Conservation (phyloP, 345 rosid genomes). For the Citrus trifoliata region DNA sequence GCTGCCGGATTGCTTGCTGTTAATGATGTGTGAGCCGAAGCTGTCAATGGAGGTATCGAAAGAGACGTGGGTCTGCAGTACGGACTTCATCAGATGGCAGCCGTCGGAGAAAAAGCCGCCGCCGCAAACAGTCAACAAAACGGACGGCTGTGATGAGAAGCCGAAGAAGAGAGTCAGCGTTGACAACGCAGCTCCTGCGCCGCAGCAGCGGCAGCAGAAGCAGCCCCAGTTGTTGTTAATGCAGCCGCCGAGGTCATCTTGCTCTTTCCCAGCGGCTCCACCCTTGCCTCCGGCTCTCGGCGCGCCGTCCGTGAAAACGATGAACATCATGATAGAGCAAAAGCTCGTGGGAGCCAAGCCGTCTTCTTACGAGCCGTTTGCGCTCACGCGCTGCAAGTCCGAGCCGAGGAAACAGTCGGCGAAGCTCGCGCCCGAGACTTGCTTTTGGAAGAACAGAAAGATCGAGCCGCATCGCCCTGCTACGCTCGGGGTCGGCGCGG, state of each 20-base stretch:
- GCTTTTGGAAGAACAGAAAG: slow-evolving; percentile 91
- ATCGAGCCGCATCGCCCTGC: slow-evolving; percentile 74
- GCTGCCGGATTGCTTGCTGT: slow-evolving; percentile 77
- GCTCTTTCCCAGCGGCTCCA: slow-evolving; percentile 73
- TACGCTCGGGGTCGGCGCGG: slow-evolving; percentile 60
- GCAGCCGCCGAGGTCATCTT: slow-evolving; percentile 77
- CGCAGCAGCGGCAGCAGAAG: slow-evolving; percentile 21
- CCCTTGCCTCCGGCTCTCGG: slow-evolving; percentile 23
- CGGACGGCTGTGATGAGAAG: slow-evolving; percentile 32
- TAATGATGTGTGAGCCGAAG: slow-evolving; percentile 98
- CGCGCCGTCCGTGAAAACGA: slow-evolving; percentile 22
- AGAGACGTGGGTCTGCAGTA: slow-evolving; percentile 93
- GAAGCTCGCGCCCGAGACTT: slow-evolving; percentile 67
- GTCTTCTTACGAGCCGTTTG: slow-evolving; percentile 53
- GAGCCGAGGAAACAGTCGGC: slow-evolving; percentile 74
- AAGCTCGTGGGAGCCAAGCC: slow-evolving; percentile 49
- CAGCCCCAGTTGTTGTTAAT: slow-evolving; percentile 27
- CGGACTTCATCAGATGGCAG: slow-evolving; percentile 73
- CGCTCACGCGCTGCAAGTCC: slow-evolving; percentile 83
- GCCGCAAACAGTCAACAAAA: slow-evolving; percentile 24
- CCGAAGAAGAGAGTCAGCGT: slow-evolving; percentile 45
- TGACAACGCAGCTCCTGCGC: slow-evolving; percentile 39
- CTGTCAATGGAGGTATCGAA: slow-evolving; percentile 96
- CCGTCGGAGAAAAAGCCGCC: slow-evolving; percentile 48
- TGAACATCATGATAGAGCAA: slow-evolving; percentile 48